These are phyloP conservation scores for Hexamita inflata DNA, from an alignment of 208 protist species.

Conservation along the genomic window DNA sequence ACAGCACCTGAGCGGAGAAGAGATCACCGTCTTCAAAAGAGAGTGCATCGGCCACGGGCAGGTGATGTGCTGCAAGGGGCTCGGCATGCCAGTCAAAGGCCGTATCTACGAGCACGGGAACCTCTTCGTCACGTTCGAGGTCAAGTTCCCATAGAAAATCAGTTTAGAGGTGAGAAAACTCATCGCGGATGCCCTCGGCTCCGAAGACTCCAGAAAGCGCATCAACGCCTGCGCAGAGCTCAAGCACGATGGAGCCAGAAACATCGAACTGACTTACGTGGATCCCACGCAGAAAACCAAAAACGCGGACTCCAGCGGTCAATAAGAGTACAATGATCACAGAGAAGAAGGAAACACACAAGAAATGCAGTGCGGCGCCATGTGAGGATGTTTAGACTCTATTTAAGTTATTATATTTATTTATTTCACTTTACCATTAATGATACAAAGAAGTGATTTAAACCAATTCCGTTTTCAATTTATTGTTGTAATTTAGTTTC, in stretches of 20 bases:
- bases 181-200: neutral
- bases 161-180: neutral
- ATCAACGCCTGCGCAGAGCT: neutral
- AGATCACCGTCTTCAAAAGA: neutral
- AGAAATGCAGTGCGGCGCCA: too few species aligned
- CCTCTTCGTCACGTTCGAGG: constrained; percentile 19
- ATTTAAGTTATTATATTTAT: too few species aligned
- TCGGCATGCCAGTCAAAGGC: constrained; percentile 25
- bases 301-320: too few species aligned
- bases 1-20: neutral
- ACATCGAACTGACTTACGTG: neutral
- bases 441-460: too few species aligned
- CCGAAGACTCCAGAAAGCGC: neutral
- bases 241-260: neutral
- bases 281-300: constrained; percentile 9
- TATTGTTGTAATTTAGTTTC: too few species aligned
- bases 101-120: neutral
- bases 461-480: too few species aligned
- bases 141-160: neutral
- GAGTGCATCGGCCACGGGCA: neutral
- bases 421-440: too few species aligned
- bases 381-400: too few species aligned
- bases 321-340: too few species aligned
- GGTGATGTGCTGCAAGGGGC: neutral
- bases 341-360: too few species aligned